Conservation (phyloP, 148 eudicot genomes). For the Rhododendron griersonianum region DNA sequence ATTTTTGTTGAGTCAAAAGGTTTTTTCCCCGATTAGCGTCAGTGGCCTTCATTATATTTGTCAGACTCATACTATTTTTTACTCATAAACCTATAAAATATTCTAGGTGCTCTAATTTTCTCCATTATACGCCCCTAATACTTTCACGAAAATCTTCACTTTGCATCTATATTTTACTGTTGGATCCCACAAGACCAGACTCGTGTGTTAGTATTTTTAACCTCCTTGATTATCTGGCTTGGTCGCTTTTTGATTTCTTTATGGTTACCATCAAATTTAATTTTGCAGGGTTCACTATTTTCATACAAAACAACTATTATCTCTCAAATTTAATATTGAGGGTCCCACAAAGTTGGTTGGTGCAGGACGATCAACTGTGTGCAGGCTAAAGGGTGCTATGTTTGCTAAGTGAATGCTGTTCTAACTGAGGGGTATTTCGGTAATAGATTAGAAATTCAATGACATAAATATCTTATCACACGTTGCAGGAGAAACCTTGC, state of each 20-base stretch:
- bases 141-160: background rate
- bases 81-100: background rate
- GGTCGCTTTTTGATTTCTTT: background rate
- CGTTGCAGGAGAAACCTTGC: background rate
- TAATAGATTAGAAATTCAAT: background rate
- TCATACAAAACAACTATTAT: background rate
- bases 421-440: background rate
- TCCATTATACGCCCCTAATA: background rate
- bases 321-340: background rate
- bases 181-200: background rate
- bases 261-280: background rate
- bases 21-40: background rate
- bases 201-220: background rate
- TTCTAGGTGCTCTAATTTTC: background rate
- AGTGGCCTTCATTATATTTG: background rate
- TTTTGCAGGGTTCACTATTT: background rate
- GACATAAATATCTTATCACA: background rate
- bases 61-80: background rate
- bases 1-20: background rate
- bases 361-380: background rate
- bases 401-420: background rate
- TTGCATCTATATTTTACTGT: background rate
- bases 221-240: background rate
- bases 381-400: background rate
- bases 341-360: background rate